Evolutionary conservation across 768 basidiomycete genomes (phyloP), one percentile per base, ranked within the genome.

Genomic region (Heimioporus sp.): DNA sequence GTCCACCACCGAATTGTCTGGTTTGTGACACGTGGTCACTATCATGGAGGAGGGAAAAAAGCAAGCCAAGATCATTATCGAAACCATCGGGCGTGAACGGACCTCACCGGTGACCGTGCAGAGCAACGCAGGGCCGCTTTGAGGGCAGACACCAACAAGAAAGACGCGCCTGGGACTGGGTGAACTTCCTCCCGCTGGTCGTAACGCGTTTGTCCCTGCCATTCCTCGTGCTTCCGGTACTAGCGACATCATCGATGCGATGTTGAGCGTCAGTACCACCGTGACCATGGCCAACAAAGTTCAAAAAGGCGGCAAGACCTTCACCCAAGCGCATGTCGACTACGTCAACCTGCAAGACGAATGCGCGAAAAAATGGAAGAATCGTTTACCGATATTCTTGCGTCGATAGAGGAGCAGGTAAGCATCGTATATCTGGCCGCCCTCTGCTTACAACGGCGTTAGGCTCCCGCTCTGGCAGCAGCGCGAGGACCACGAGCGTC

Each of bases 381-480:
- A 28, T 86, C 90, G 1, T 75, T 98, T 44, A 76, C 84, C 13
- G 80, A 85, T 38, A 85, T 98, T 19, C 77, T 96, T 4, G 83
- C 85, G 54, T 91, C 98, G 71, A 91, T 98, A 50, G 87, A 95
- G 66, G 96, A 96, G 73, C 76, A 89, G 68, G 91, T 92, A 63
- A 44, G 56, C 1, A 20, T 19, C 28, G 6, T 56, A 10, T 28
- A 10, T 24, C 43, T 10, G 9, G 35, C 9, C 1, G 6, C 5
- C 2, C 15, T 17, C 46, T 20, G 35, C 34, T 58, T 31, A 51
- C 36, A 52, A 19, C 47, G 46, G 2, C 54, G 28, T 5, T 57
- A 97, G 94, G 93, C 93, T 13, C 96, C 96, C 10, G 77, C 93
- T 21, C 77, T 99, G 9, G 84, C 87, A 96, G 67, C 96, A 98